Evolutionary conservation across 2,329 filamentous ascomycete genomes (phyloP).

Genomic region (Gnomoniopsis sp.): DNA sequence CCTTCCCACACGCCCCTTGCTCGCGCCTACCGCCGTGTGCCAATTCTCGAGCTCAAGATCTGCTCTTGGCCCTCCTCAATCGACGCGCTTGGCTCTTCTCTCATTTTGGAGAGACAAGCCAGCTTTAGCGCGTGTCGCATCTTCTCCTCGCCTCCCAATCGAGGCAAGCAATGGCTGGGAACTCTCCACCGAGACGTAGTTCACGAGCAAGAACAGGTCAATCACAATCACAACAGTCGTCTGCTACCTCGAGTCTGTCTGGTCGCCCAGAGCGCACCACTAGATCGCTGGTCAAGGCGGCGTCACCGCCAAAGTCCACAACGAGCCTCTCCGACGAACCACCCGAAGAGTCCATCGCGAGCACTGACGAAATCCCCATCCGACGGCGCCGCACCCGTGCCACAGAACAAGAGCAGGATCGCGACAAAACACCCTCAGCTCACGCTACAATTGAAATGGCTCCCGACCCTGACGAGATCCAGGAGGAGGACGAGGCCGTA

Average conservation of each 20-base stretch:
- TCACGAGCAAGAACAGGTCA: conserved; percentile 83
- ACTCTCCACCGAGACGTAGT: conserved; percentile 73
- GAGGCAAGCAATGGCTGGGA: conserved; percentile 54
- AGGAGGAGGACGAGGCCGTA: conserved; percentile 79
- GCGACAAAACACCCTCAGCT: conserved; percentile 39
- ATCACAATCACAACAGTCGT: conserved; percentile 65
- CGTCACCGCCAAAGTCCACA: conserved; percentile 71
- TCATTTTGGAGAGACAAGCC: conserved; percentile 18
- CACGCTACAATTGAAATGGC: conserved; percentile 47
- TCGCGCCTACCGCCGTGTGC: neutral
- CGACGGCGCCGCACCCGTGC: conserved; percentile 78
- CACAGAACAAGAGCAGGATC: conserved; percentile 54
- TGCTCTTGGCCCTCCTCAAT: conserved; percentile 19
- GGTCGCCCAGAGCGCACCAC: conserved; percentile 72
- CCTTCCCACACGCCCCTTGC: neutral
- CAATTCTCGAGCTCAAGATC: neutral
- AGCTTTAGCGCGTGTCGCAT: conserved; percentile 10
- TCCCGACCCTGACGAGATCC: conserved; percentile 67
- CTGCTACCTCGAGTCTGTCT: conserved; percentile 73
- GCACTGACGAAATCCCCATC: conserved; percentile 61
- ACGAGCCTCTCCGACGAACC: conserved; percentile 71
- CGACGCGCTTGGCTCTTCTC: conserved; percentile 17
- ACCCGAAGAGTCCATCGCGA: conserved; percentile 55
- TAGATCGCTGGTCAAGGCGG: conserved; percentile 67
- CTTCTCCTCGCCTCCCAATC: conserved; percentile 24